These are phyloP conservation scores for Hanseniaspora jakobsenii DNA, from an alignment of 805 yeast species.

Conservation along the genomic window DNA sequence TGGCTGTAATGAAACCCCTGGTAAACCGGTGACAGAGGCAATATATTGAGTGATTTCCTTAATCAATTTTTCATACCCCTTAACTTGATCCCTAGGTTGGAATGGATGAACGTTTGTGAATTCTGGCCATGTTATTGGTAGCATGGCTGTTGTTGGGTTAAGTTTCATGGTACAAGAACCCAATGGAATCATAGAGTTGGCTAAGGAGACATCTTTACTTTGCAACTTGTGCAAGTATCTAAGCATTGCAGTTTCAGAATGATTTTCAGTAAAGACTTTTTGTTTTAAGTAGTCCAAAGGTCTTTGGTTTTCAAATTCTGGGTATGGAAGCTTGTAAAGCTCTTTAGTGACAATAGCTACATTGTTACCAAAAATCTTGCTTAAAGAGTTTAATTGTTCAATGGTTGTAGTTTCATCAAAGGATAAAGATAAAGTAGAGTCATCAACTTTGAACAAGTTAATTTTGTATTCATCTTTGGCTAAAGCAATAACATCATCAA, in stretches of 20 bases:
- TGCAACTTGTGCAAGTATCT: slow-evolving; percentile 81
- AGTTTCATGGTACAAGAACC: slow-evolving; percentile 98
- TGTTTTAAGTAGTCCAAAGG: slow-evolving; percentile 51
- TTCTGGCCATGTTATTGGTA: slow-evolving; percentile 89
- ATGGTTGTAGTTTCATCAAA: slow-evolving; percentile 78
- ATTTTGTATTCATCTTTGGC: slow-evolving; percentile 57
- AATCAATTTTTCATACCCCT: slow-evolving; percentile 69
- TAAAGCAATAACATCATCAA: slow-evolving; percentile 38
- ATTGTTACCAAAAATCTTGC: slow-evolving; percentile 46
- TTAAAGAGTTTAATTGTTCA: slow-evolving; percentile 46
- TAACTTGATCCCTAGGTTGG: slow-evolving; percentile 79
- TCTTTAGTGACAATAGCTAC: slow-evolving; percentile 19
- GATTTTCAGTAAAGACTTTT: slow-evolving; percentile 74
- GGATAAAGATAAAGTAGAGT: slow-evolving; percentile 55
- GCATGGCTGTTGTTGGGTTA: slow-evolving; percentile 91
- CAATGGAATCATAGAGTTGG: slow-evolving; percentile 92
- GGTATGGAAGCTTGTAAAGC: slow-evolving; percentile 28
- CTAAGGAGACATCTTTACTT: slow-evolving; percentile 78
- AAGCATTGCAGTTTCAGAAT: slow-evolving; percentile 88
- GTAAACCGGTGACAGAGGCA: slow-evolving; percentile 86
- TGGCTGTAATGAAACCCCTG: slow-evolving; percentile 84
- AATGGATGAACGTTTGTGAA: slow-evolving; percentile 84
- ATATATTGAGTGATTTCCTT: slow-evolving; percentile 70
- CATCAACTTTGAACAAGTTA: slow-evolving; percentile 62
- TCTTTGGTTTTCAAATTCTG: slow-evolving; percentile 40